phyloP scores from a whole-genome alignment of 1,139 yeast genomes.

The Yamadazyma triangularis region DNA sequence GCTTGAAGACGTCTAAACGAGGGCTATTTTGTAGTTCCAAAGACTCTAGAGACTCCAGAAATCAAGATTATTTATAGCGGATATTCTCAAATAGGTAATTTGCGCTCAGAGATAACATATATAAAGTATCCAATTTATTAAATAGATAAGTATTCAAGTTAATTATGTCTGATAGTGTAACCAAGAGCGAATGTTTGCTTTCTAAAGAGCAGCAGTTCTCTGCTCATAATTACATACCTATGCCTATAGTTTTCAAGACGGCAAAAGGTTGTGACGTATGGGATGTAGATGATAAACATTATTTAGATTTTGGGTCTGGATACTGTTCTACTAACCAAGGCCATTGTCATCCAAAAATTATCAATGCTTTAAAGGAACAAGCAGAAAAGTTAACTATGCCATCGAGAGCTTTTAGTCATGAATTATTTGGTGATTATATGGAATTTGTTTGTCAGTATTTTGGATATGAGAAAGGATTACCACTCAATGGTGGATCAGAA shows the following conservation, averaged over 20 bases:
- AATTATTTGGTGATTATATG: slow-evolving; percentile 82
- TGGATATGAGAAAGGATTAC: slow-evolving; percentile 87
- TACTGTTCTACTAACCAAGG: slow-evolving; percentile 98
- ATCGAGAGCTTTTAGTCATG: slow-evolving; percentile 90
- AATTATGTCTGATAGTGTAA: too few species aligned
- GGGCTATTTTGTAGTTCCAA: slow-evolving; percentile 9
- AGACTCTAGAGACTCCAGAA: slow-evolving; percentile 5
- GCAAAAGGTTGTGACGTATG: slow-evolving; percentile 93
- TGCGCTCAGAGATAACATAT: too few species aligned
- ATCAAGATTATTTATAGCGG: slow-evolving; percentile 3
- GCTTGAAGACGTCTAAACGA: slow-evolving; percentile 15
- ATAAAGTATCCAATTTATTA: too few species aligned
- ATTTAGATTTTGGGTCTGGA: slow-evolving; percentile 84
- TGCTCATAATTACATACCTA: slow-evolving; percentile 95
- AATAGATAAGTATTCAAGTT: too few species aligned
- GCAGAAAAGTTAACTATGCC: slow-evolving; percentile 80
- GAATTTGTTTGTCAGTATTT: slow-evolving; percentile 86
- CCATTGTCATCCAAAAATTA: slow-evolving; percentile 93
- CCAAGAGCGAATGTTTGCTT: too few species aligned
- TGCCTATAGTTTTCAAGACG: slow-evolving; percentile 87
- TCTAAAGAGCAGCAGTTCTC: slow-evolving; percentile 80
- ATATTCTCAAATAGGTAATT: too few species aligned
- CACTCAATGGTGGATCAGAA: slow-evolving; percentile 99
- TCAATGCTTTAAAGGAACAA: slow-evolving; percentile 81
- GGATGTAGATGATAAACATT: slow-evolving; percentile 95